A percentile compares a stretch with the other conserved stretches of the same genome.
phyloP scores from a whole-genome alignment of 225 moss, liverwort and hornwort species.

The Neckera pumila region DNA sequence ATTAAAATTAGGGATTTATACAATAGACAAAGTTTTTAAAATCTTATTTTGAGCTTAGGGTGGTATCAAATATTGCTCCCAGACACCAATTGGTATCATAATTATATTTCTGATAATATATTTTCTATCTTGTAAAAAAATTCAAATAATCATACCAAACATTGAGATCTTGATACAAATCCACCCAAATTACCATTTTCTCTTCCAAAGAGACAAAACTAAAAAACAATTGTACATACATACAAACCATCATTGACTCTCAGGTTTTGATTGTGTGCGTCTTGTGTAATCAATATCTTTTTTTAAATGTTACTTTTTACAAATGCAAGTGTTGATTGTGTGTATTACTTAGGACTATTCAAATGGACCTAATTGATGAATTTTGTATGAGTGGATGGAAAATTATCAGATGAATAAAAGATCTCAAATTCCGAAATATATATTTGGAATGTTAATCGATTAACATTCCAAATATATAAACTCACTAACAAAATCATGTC shows the following conservation, averaged over 20 bases:
- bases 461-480: too few relatives aligned
- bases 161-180: not conserved
- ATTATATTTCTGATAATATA: accelerated
- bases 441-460: too few relatives aligned
- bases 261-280: not conserved
- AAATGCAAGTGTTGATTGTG: not conserved
- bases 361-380: too few relatives aligned
- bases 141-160: not conserved
- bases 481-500: too few relatives aligned
- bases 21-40: too few relatives aligned
- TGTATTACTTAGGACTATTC: too few relatives aligned
- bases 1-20: too few relatives aligned
- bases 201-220: accelerated
- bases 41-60: not conserved
- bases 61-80: accelerated
- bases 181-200: not conserved
- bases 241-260: accelerated
- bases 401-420: too few relatives aligned
- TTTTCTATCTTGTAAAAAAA: not conserved
- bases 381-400: too few relatives aligned
- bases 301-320: accelerated
- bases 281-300: not conserved
- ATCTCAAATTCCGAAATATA: too few relatives aligned
- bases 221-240: not conserved
- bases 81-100: not conserved